Conservation (phyloP, 192 early-diverging fungal species). For the Coemansia aciculifera region DNA sequence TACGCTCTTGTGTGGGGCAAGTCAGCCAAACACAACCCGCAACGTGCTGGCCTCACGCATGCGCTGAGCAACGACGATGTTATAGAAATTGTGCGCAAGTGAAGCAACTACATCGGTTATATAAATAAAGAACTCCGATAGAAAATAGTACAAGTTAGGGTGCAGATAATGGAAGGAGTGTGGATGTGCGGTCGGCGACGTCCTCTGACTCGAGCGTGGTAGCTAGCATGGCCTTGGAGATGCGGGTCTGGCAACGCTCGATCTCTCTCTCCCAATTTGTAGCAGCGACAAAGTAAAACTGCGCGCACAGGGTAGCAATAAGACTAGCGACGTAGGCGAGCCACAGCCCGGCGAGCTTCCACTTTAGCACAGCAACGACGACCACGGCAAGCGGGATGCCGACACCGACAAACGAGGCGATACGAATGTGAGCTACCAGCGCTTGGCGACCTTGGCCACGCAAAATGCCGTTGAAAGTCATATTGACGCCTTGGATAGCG, state of each 20-base stretch:
- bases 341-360: slow-evolving; percentile 71
- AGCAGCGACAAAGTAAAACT: slow-evolving; percentile 26
- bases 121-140: not conserved
- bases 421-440: slow-evolving; percentile 53
- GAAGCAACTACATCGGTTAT: not conserved
- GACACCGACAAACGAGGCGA: slow-evolving; percentile 48
- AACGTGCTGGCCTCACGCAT: slow-evolving; percentile 86
- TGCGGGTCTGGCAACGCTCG: slow-evolving; percentile 39
- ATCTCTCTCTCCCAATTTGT: slow-evolving; percentile 51
- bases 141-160: not conserved
- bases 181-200: slow-evolving; percentile 4
- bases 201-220: not conserved
- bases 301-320: slow-evolving; percentile 7
- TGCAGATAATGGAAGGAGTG: not conserved
- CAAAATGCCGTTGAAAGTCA: slow-evolving; percentile 60
- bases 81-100: slow-evolving; percentile 77
- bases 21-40: slow-evolving; percentile 96
- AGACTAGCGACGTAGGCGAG: slow-evolving; percentile 55
- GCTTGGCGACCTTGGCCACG: slow-evolving; percentile 60
- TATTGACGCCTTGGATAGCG: slow-evolving; percentile 57
- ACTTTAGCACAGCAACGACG: slow-evolving; percentile 47
- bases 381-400: slow-evolving; percentile 54
- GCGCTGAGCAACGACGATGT: slow-evolving; percentile 93
- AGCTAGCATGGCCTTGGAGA: slow-evolving; percentile 21
- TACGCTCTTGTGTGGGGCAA: slow-evolving; percentile 97